Base-by-base conservation (phyloP, 2,329 filamentous ascomycete genomes). In the Davidsoniella eucalypti region DNA sequence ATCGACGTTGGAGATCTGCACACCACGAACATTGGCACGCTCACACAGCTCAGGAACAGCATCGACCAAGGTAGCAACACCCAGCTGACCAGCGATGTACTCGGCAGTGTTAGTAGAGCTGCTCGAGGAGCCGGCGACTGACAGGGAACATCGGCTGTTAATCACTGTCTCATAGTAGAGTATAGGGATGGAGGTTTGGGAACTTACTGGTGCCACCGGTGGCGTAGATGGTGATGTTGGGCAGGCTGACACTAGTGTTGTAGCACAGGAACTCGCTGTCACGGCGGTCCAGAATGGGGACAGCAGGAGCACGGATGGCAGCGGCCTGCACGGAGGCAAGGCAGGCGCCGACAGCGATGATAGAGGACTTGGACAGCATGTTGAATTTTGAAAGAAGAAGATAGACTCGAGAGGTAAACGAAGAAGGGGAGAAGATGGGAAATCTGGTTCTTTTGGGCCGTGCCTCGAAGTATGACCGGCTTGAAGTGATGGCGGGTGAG, bases 191-290 rank as follows among this genome's bases (percentile, higher is more conserved):
- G 21, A 33, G 8, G 25, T 2, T 16, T 18, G n/a, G 23, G 8
- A 14, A 50, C 48, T 37, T 50, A 50, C 48, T 79, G 8, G 75
- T 80, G 36, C 75, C 76, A 14, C 75, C 75, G 5, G 70, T 75
- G 5, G 69, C 69, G 55, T 73, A 75, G 54, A 77, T 73, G 52
- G 72, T 76, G 47, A 78, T 63, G 56, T 75, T 76, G 8, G 72
- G 72, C 0, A 75, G 64, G n/a, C 23, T 42, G 8, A 49, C 5
- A 33, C 63, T 66, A n/a, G 63, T 61, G 52, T 71, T 70, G 54
- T 54, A 56, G 51, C 54, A 56, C 26, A 49, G 58, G 45, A 55
- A 56, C 12, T 45, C 49, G n/a, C 18, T 18, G n/a, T 45, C 48
- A 26, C 48, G 48, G 41, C 40, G 42, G 26, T 40, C 38, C 4